A percentile compares a stretch with the other conserved stretches of the same genome.
phyloP scores from a whole-genome alignment of 495 filamentous ascomycete species.

The Neurospora sp. region DNA sequence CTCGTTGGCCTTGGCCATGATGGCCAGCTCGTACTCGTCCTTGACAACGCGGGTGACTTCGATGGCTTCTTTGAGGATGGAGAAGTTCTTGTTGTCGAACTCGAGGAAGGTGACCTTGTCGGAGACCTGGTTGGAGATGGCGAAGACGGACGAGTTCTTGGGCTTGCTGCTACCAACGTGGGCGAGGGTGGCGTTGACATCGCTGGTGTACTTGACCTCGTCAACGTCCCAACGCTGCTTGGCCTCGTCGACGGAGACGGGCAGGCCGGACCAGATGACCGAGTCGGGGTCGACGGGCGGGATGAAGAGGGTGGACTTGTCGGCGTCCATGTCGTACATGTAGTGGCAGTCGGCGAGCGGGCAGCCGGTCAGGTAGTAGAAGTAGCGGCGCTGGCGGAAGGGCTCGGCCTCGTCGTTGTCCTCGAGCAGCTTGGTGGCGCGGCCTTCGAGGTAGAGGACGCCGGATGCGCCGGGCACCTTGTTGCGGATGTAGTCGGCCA shows the following conservation, averaged over 20 bases:
- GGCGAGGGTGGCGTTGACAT: slow-evolving; percentile 57
- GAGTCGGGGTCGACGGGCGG: slow-evolving; percentile 77
- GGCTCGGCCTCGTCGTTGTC: slow-evolving; percentile 72
- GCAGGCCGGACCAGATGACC: slow-evolving; percentile 95
- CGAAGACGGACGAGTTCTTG: slow-evolving; percentile 47
- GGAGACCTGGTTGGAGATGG: slow-evolving; percentile 62
- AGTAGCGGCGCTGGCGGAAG: slow-evolving; percentile 81
- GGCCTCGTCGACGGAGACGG: slow-evolving; percentile 66
- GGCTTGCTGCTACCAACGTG: slow-evolving; percentile 29
- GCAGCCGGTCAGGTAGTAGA: slow-evolving; percentile 93
- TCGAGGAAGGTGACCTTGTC: slow-evolving; percentile 52
- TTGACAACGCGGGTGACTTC: slow-evolving; percentile 72
- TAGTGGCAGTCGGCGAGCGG: slow-evolving; percentile 70
- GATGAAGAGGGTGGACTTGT: slow-evolving; percentile 80
- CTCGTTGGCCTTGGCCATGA: slow-evolving; percentile 73
- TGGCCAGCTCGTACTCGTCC: slow-evolving; percentile 73
- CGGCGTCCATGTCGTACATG: slow-evolving; percentile 64
- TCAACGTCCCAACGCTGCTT: slow-evolving; percentile 74
- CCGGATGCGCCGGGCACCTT: slow-evolving; percentile 50
- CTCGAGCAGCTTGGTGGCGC: slow-evolving; percentile 65
- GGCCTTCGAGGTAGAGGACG: slow-evolving; percentile 78
- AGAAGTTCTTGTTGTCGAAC: slow-evolving; percentile 52
- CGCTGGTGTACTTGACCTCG: slow-evolving; percentile 54
- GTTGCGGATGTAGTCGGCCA: slow-evolving; percentile 62
- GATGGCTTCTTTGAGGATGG: slow-evolving; percentile 61